phyloP scores from a whole-genome alignment of 2,329 filamentous ascomycete species.

The Ramularia collo-cygni region DNA sequence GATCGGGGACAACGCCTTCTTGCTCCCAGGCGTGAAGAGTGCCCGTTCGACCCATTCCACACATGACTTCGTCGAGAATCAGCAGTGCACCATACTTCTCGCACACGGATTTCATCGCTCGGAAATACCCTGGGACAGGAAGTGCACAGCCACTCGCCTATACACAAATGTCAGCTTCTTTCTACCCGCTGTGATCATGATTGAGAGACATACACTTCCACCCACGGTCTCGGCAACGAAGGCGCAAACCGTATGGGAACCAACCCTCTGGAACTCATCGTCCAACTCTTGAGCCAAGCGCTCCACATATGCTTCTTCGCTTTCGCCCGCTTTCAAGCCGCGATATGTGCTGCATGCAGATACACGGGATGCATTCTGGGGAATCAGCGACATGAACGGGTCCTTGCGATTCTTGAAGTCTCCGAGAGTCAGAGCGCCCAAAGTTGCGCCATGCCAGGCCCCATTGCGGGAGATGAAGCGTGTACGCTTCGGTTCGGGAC shows the following conservation, averaged over 20 bases:
- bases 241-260: slow-evolving; percentile 40
- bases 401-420: slow-evolving; percentile 27
- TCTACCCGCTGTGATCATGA: too few relatives aligned
- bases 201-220: slow-evolving; percentile 41
- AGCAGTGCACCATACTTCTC: slow-evolving; percentile 49
- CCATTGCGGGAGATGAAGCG: slow-evolving; percentile 40
- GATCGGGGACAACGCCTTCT: slow-evolving; percentile 47
- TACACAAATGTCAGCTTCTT: too few relatives aligned
- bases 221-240: slow-evolving; percentile 47
- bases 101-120: slow-evolving; percentile 47
- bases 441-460: slow-evolving; percentile 45
- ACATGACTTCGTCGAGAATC: slow-evolving; percentile 44
- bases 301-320: slow-evolving; percentile 34
- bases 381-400: slow-evolving; percentile 28
- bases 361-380: slow-evolving; percentile 25
- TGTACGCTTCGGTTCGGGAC: slow-evolving; percentile 29
- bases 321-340: slow-evolving; percentile 29
- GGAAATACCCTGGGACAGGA: slow-evolving; percentile 47
- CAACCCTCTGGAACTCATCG: slow-evolving; percentile 40
- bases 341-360: slow-evolving; percentile 30
- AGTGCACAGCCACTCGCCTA: slow-evolving; percentile 50
- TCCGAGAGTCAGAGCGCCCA: slow-evolving; percentile 40
- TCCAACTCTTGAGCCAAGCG: slow-evolving; percentile 42
- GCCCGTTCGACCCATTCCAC: slow-evolving; percentile 20
- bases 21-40: slow-evolving; percentile 24